Evolutionary conservation across 75 land plant species (phyloP), one percentile per base, ranked within the genome.

Genomic region (Isoetes taiwanensis): DNA sequence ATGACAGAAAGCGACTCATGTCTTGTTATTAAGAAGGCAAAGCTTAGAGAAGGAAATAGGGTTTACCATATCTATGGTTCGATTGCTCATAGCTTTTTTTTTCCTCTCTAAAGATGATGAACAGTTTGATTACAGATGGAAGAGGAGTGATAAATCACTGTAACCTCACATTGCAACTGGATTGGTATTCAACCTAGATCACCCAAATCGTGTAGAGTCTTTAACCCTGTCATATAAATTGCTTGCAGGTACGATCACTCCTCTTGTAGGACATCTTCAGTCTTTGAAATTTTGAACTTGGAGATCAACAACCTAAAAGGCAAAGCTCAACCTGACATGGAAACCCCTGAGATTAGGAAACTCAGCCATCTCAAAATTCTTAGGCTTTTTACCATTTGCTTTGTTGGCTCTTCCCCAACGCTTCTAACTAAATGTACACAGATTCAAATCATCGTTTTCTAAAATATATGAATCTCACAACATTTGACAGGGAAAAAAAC

Each of bases 341-440:
- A 82, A 0, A 59, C 87, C 20, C 43, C 30, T 11, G 65, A 66
- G 0, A 77, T 86, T 63, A 83, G 93, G 8, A 73, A 80, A 42
- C n/a, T n/a, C n/a, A n/a, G n/a, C n/a, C n/a, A n/a, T n/a, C 9
- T 80, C 2, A 72, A 59, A 17, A 68, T 79, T 37, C 94, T 84
- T 46, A 65, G 84, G 1, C 79, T 80, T 67, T 84, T 87, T 63
- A 84, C 50, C 8, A 46, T 19, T 23, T 19, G 16, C 50, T 46
- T 46, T 46, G 50, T 46, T 46, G 50, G 50, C 5, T 16, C 50
- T 4, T 46, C 23, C 16, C 50, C 50, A 23, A 23, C 23, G 6
- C 23, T 46, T 23, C 23, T 46, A 6, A 46, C 50, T 16, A 46
- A 46, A 6, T 46, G n/a, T 46, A 46, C 50, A 46, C 16, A 19